Conservation (phyloP, 2,329 filamentous ascomycete species). For the Aphanocladium album region DNA sequence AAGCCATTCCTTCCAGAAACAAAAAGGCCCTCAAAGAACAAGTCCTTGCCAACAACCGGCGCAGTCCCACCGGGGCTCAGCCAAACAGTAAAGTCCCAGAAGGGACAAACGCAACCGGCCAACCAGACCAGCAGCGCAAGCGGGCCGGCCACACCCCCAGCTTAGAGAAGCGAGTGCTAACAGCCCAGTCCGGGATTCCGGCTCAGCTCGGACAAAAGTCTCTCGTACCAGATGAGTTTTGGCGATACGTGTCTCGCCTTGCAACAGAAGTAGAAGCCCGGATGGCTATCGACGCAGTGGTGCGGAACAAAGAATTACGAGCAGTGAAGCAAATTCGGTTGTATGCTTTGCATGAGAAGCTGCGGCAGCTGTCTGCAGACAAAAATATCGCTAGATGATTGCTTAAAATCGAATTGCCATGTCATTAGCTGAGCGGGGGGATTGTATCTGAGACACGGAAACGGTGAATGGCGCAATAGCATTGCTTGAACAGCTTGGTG, state of each 20-base stretch:
- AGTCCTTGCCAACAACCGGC: background rate
- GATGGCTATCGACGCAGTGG: constrained; percentile 57
- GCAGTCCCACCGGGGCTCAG: background rate
- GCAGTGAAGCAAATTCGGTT: constrained; percentile 19
- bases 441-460: background rate
- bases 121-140: background rate
- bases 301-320: constrained; percentile 30
- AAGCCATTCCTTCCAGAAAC: constrained; percentile 27
- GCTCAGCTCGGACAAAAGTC: background rate
- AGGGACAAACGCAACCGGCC: background rate
- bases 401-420: background rate
- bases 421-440: background rate
- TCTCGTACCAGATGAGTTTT: constrained; percentile 1
- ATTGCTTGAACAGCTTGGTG: background rate
- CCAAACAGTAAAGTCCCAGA: background rate
- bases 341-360: constrained; percentile 18
- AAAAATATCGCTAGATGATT: background rate
- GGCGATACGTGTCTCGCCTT: constrained; percentile 39
- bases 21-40: background rate
- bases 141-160: background rate
- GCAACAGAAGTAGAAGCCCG: constrained; percentile 57
- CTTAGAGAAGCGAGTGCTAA: background rate
- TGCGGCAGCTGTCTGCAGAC: constrained; percentile 17
- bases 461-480: background rate
- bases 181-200: background rate